These are phyloP conservation scores for Geranium incanum DNA, from an alignment of 441 rosid species.

Conservation along the genomic window DNA sequence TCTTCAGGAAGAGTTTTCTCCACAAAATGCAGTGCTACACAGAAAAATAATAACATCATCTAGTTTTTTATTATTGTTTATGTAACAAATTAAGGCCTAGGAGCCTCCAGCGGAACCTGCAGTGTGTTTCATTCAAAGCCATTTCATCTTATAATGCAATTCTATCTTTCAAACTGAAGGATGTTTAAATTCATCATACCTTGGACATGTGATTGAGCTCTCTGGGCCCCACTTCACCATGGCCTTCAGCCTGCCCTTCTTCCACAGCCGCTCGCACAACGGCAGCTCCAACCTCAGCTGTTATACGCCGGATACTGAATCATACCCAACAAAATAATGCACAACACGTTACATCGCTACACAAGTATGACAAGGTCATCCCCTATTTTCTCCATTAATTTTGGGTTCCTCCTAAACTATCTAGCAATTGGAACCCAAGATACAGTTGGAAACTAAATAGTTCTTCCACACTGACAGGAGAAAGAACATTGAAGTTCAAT, in stretches of 20 bases:
- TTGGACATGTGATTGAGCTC: constrained; percentile 79
- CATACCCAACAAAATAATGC: neutral
- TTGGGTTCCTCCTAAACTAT: neutral
- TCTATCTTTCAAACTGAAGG: neutral
- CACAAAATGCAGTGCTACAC: no score
- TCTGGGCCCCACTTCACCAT: constrained; percentile 55
- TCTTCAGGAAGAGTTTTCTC: neutral
- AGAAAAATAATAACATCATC: no score
- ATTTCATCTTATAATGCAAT: neutral
- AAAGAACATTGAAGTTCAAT: neutral
- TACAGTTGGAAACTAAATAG: neutral
- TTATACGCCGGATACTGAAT: constrained; percentile 74
- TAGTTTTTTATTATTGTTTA: neutral
- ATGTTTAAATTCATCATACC: constrained; percentile 30
- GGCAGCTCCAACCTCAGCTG: constrained; percentile 92
- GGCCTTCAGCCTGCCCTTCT: constrained; percentile 80
- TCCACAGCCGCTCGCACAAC: constrained; percentile 76
- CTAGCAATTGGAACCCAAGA: neutral
- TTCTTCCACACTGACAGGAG: neutral
- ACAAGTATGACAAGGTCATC: neutral
- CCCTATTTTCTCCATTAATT: no score
- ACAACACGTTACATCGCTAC: no score
- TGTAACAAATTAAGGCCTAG: neutral
- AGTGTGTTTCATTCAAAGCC: neutral
- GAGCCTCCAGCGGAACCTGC: neutral